Conservation (phyloP, 768 basidiomycete species). For the Suillus lakei region DNA sequence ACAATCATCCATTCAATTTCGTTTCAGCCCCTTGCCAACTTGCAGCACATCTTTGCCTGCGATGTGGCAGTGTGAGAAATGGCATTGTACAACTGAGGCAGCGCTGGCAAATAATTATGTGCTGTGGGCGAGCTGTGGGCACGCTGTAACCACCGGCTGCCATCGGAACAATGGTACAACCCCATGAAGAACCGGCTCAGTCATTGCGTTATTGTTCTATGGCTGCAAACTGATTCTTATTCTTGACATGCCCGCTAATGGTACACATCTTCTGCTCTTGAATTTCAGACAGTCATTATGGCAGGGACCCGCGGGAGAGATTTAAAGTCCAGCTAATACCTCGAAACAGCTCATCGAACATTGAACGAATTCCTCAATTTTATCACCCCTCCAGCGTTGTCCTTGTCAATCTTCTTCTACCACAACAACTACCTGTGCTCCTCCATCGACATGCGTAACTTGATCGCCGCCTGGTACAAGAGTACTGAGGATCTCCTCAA, state of each 20-base stretch:
- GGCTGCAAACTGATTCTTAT: background rate
- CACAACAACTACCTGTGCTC: background rate
- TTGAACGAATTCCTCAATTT: background rate
- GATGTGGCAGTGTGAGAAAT: background rate
- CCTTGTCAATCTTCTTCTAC: too few species aligned
- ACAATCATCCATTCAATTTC: background rate
- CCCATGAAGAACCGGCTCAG: background rate
- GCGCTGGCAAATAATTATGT: background rate
- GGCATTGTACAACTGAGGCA: background rate
- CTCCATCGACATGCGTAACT: background rate
- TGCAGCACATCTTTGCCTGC: background rate
- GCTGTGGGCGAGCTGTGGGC: background rate
- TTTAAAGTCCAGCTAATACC: background rate
- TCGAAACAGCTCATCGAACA: background rate
- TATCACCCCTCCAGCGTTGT: too few species aligned
- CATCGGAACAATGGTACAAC: background rate
- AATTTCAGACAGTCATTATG: background rate
- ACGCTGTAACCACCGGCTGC: background rate
- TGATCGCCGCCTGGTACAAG: slow-evolving; percentile 1
- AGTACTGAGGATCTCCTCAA: background rate
- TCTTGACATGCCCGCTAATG: background rate
- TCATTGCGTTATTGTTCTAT: background rate
- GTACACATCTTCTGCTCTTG: background rate
- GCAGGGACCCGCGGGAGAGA: background rate
- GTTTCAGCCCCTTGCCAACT: background rate